Base-by-base conservation (phyloP, 164 flowering plant species). In the Santalum album region DNA sequence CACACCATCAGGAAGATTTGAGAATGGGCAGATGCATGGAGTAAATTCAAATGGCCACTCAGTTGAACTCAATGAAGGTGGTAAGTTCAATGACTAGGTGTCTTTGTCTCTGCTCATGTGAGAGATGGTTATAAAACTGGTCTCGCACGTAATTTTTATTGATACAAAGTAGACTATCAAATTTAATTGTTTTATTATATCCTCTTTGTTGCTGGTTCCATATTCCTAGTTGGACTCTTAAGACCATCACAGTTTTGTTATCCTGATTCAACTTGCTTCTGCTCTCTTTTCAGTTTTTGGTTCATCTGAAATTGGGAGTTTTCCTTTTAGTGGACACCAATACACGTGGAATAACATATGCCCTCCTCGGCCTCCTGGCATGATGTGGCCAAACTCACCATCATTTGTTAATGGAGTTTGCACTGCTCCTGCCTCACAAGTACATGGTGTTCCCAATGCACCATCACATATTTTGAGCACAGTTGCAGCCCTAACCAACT, bases 391-490 rank as follows among this genome's bases (percentile, higher is more conserved):
- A 29, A 29, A 50, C 35, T 50, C 53, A 29, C 22, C 53, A 19
- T 29, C 53, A 50, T 50, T 50, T 50, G 53, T 50, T 18, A 50
- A 50, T 18, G 53, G 53, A 22, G 52, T 72, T 45, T 51, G 51
- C 56, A 53, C 63, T 49, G 65, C 58, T 62, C 69, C 64, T 25
- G 54, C 59, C 14, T 38, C 72, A 17, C 68, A 56, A 4, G 23
- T 68, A 26, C 65, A 68, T 54, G 71, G 67, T 54, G 51, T 68
- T 63, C 65, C 77, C 38, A 49, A 67, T 50, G 64, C 61, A 34
- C 72, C 69, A 54, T 29, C 77, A 44, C 86, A 78, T 59, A 70
- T 81, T 77, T 22, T 78, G 60, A 83, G 69, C 58, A 40, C 83
- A 40, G 68, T 69, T 47, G 39, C 79, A 49, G 76, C 88, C 43